Evolutionary conservation across 805 yeast species (phyloP), one percentile per base, ranked within the genome.

Genomic region (Grigorovia jiainica): DNA sequence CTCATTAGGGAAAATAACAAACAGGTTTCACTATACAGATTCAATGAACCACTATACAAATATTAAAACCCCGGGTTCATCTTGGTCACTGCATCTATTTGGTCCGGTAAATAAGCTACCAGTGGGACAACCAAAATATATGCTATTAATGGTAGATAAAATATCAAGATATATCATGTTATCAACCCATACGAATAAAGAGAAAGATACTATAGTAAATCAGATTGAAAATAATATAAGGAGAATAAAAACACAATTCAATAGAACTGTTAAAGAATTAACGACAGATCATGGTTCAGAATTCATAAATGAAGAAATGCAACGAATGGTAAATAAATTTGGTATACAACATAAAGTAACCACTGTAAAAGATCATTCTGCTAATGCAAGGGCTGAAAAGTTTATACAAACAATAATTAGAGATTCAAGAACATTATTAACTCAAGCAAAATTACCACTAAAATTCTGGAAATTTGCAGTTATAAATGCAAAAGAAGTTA

Each of bases 341-440:
- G 47, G 44, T 20, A 46, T 47, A 5, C 23, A 16, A n/a, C 27
- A 7, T 8, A 31, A 20, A 3, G 38, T 23, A 9, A 42, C 44
- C 1, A 10, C 40, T 4, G 38, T 43, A 9, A 30, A 44, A 18
- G 46, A 42, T 18, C 48, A 47, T 29, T 25, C 46, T 2, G 40
- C 43, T 1, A 47, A 47, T 30, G 50, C 37, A 1, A 39, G 41
- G 21, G 50, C 43, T 13, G 49, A 46, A 44, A 34, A 40, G 17
- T 10, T 13, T 10, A 44, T 46, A 3, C 19, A 43, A 31, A 36
- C 39, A 5, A 31, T 44, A 2, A 34, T 21, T 2, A 24, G 29
- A 6, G 45, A 43, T 40, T 25, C 34, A 3, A 36, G 34, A 34
- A 36, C 41, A 3, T 15, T 43, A 25, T 11, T 46, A 11, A 11